A percentile compares a stretch with the other conserved stretches of the same genome.
Evolutionary conservation across 2,329 filamentous ascomycete species (phyloP).

Genomic region (Hypoxylon rubiginosum): DNA sequence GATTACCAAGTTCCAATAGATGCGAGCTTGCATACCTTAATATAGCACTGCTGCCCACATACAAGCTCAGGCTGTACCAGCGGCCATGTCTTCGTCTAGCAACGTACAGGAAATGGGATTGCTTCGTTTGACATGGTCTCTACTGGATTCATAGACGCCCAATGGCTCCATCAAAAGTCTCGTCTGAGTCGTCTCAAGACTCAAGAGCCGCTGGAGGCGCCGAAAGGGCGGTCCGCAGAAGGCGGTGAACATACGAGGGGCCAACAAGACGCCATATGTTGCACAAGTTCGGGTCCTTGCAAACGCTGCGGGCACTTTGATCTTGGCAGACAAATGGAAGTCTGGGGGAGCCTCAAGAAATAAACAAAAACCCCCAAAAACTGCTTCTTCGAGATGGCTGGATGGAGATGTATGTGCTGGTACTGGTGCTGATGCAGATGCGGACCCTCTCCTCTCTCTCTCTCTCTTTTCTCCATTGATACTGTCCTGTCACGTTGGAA

Average conservation of each 20-base stretch:
- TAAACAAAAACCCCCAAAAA: no score
- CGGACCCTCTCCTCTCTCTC: constrained; percentile 14
- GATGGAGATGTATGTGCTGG: no score
- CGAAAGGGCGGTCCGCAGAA: constrained; percentile 34
- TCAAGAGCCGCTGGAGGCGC: constrained; percentile 38
- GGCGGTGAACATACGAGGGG: constrained; percentile 31
- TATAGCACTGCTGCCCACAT: constrained; percentile 19
- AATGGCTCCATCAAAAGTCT: constrained; percentile 13
- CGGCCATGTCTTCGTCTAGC: not conserved
- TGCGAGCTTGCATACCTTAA: constrained; percentile 27
- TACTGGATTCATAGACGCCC: constrained; percentile 27
- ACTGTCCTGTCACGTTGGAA: constrained; percentile 27
- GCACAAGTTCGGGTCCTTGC: constrained; percentile 27
- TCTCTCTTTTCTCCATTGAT: constrained; percentile 5
- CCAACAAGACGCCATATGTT: constrained; percentile 23
- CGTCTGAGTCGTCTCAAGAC: no score
- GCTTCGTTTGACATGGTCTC: constrained; percentile 3
- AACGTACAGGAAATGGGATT: not conserved
- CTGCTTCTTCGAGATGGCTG: no score
- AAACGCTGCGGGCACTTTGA: constrained; percentile 29
- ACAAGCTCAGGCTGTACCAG: not conserved
- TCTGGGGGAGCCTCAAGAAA: constrained; percentile 36
- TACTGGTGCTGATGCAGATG: not conserved
- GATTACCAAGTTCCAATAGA: constrained; percentile 26
- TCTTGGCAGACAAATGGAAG: constrained; percentile 27